phyloP scores from a whole-genome alignment of 331 rosid species.

The Pyrus hybrid region DNA sequence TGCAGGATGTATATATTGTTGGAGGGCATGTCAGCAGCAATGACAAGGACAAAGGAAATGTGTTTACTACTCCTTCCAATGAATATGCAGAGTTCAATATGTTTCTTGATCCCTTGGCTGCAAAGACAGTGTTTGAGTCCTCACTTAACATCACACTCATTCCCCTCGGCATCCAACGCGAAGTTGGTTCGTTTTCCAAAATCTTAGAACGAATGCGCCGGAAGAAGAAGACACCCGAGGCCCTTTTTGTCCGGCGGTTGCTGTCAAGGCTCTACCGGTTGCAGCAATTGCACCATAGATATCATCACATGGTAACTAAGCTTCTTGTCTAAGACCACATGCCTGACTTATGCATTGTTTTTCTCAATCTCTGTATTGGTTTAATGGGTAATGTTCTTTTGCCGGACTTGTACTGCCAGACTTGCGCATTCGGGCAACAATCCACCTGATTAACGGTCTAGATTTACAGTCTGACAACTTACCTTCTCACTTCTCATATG shows the following conservation, averaged over 20 bases:
- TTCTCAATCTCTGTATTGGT: too few relatives aligned
- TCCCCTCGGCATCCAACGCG: conserved; percentile 59
- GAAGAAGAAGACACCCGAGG: conserved; percentile 49
- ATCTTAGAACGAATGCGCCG: conserved; percentile 14
- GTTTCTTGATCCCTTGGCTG: conserved; percentile 84
- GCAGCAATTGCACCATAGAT: conserved; percentile 41
- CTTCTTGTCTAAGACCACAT: not conserved
- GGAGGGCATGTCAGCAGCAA: conserved; percentile 66
- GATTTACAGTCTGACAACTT: not conserved
- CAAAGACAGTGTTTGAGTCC: conserved; percentile 58
- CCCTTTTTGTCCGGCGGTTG: conserved; percentile 38
- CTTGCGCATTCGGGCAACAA: not conserved
- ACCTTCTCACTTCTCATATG: not conserved
- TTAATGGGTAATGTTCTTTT: too few relatives aligned
- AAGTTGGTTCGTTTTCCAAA: conserved; percentile 39
- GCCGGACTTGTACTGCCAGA: too few relatives aligned
- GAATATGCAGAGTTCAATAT: conserved; percentile 75
- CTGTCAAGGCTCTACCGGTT: conserved; percentile 39
- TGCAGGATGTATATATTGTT: conserved; percentile 70
- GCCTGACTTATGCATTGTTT: not conserved
- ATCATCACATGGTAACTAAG: conserved; percentile 62
- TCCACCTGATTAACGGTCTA: not conserved
- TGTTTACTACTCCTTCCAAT: conserved; percentile 70
- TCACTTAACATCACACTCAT: conserved; percentile 50
- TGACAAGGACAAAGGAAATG: conserved; percentile 55